These are phyloP conservation scores for Lepiota subincarnata DNA, from an alignment of 768 basidiomycete species.

Conservation along the genomic window DNA sequence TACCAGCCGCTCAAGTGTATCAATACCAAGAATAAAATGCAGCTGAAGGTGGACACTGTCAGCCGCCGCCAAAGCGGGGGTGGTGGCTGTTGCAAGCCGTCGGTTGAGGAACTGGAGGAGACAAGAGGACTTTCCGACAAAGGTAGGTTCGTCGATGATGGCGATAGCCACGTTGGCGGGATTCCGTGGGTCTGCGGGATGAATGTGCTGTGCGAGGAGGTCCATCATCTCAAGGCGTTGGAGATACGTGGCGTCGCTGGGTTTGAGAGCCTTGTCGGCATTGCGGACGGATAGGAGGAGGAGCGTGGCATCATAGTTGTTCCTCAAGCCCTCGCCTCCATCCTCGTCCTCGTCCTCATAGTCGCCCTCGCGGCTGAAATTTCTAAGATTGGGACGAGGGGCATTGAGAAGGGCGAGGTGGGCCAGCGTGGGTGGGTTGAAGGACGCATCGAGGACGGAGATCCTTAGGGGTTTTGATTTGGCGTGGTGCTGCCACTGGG, in stretches of 20 bases:
- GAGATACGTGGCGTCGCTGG: constrained; percentile 66
- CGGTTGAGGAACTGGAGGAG: constrained; percentile 49
- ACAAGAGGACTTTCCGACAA: constrained; percentile 72
- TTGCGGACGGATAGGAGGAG: constrained; percentile 83
- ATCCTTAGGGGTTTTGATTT: constrained; percentile 39
- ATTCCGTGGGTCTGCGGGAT: constrained; percentile 8
- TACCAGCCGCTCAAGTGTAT: constrained; percentile 81
- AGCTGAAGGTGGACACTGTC: constrained; percentile 37
- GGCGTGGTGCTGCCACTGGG: constrained; percentile 13
- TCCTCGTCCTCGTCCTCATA: constrained; percentile 4
- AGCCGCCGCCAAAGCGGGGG: constrained; percentile 11
- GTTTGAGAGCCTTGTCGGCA: constrained; percentile 73
- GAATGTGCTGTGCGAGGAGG: constrained; percentile 48
- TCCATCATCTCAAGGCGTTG: constrained; percentile 88
- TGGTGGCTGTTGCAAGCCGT: constrained; percentile 25
- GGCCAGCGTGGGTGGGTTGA: constrained; percentile 87
- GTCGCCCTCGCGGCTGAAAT: neutral
- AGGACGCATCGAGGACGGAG: constrained; percentile 85
- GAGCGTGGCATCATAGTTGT: constrained; percentile 65
- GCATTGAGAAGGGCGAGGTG: constrained; percentile 74
- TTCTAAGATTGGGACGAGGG: constrained; percentile 14
- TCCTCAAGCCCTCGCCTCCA: constrained; percentile 12
- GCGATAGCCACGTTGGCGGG: constrained; percentile 65
- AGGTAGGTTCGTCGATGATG: constrained; percentile 83
- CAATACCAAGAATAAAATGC: constrained; percentile 75